phyloP scores from a whole-genome alignment of 768 basidiomycete species.

The Hypsizygus marmoreus region DNA sequence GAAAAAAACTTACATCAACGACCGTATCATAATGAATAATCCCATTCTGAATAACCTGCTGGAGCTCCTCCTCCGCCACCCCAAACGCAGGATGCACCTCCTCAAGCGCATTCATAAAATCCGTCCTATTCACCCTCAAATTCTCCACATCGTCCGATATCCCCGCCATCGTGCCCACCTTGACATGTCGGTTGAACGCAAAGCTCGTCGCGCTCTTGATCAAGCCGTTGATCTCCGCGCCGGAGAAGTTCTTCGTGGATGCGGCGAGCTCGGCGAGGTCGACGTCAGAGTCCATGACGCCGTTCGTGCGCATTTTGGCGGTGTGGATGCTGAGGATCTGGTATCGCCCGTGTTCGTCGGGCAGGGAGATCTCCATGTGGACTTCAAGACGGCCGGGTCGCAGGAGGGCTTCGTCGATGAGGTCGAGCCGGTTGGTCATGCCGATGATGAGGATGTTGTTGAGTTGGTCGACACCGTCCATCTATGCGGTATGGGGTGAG shows the following conservation, averaged over 20 bases:
- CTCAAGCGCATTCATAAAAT: slow-evolving; percentile 89
- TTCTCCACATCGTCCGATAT: slow-evolving; percentile 96
- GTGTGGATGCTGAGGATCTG: slow-evolving; percentile 98
- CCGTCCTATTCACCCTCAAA: slow-evolving; percentile 79
- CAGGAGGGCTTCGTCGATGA: slow-evolving; percentile 98
- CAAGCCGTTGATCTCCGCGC: slow-evolving; percentile 93
- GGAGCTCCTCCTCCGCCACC: slow-evolving; percentile 94
- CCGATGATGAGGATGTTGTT: slow-evolving; percentile 99
- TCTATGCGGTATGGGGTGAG: slow-evolving; percentile 46
- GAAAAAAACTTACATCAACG: slow-evolving; percentile 65
- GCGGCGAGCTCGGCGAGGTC: slow-evolving; percentile 79
- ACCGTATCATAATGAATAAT: slow-evolving; percentile 84
- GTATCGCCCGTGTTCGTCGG: slow-evolving; percentile 87
- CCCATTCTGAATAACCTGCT: slow-evolving; percentile 92
- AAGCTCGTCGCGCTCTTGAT: slow-evolving; percentile 99
- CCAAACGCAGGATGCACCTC: slow-evolving; percentile 98
- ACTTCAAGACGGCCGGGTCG: slow-evolving; percentile 99
- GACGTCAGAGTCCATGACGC: slow-evolving; percentile 87
- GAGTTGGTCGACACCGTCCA: slow-evolving; percentile 98
- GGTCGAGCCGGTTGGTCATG: slow-evolving; percentile 97
- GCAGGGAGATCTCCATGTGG: slow-evolving; percentile 98
- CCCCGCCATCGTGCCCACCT: slow-evolving; percentile 96
- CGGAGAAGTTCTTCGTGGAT: slow-evolving; percentile 95
- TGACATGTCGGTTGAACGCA: slow-evolving; percentile 96
- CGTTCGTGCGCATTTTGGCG: slow-evolving; percentile 87